Percentiles rank a stretch among this genome's conserved stretches.
These are phyloP conservation scores for Coelastrella sp. DNA, from an alignment of 139 green algal species.

Conservation along the genomic window DNA sequence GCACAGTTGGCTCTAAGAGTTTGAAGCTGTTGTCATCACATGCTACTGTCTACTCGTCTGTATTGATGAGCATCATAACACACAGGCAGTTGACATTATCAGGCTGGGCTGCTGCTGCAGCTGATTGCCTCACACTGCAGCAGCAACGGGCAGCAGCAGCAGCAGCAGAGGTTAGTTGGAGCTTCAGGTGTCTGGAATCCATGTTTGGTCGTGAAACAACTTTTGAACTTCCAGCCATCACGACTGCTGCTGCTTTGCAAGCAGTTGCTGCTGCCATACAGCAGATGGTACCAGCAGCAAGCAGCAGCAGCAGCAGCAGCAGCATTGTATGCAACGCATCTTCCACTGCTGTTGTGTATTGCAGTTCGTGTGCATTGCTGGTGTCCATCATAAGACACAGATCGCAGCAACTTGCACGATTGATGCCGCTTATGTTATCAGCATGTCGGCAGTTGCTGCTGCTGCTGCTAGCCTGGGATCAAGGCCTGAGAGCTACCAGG, in stretches of 20 bases:
- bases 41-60: background rate
- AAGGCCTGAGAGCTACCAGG: background rate
- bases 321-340: background rate
- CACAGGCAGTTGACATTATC: background rate
- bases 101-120: background rate
- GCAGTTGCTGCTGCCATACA: background rate
- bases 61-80: conserved; percentile 12
- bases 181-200: background rate
- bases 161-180: conserved; percentile 8
- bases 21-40: conserved; percentile 14
- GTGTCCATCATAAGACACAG: conserved; percentile 3
- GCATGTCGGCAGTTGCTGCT: conserved; percentile 18
- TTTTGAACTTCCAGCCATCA: conserved; percentile 4
- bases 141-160: conserved; percentile 21
- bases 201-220: conserved; percentile 14
- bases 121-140: background rate
- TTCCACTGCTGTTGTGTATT: background rate
- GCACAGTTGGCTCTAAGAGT: background rate
- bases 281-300: conserved; percentile 6
- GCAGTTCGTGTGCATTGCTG: background rate
- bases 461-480: conserved; percentile 31
- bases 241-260: background rate
- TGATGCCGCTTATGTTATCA: background rate
- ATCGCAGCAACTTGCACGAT: background rate
- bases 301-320: background rate